Conservation (phyloP, 257 asterid species). For the Solanum chaucha region DNA sequence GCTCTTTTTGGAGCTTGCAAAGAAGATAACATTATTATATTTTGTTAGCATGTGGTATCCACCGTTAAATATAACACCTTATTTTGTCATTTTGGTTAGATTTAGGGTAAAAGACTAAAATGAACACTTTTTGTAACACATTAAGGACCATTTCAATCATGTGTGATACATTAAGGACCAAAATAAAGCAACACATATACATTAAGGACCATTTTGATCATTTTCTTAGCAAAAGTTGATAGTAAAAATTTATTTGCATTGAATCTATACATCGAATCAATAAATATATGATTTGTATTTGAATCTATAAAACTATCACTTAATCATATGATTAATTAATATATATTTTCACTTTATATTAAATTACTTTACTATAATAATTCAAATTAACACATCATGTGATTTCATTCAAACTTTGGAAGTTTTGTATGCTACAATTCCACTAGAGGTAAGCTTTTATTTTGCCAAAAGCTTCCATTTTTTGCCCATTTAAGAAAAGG, state of each 20-base stretch:
- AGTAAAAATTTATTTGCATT: neutral
- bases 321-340: neutral
- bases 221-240: neutral
- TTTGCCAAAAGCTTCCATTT: neutral
- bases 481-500: neutral
- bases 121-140: no score
- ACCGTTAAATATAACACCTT: no score
- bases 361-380: neutral
- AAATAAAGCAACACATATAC: no score
- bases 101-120: no score
- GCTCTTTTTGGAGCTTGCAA: no score
- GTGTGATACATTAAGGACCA: no score
- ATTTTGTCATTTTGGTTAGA: no score
- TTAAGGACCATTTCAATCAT: no score
- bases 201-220: no score
- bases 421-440: neutral
- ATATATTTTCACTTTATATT: neutral
- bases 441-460: neutral
- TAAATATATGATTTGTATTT: neutral
- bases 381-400: neutral
- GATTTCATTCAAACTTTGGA: neutral
- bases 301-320: neutral
- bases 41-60: no score
- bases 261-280: neutral
- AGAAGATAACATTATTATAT: no score